phyloP scores from a whole-genome alignment of 2,329 filamentous ascomycete species.

The Pezicula neosporulosa region DNA sequence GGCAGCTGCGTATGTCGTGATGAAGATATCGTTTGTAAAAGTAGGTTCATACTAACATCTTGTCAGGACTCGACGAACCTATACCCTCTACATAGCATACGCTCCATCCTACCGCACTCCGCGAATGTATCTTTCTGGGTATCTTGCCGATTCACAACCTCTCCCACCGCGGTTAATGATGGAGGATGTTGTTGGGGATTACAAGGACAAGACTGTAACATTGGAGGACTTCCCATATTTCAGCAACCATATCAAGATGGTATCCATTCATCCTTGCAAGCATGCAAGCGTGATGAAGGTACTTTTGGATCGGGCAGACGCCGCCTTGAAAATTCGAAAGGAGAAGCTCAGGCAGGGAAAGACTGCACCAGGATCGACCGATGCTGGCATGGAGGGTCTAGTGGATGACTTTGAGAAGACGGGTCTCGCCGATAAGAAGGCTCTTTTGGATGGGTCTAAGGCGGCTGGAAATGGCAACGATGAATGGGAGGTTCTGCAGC shows the following conservation, averaged over 20 bases:
- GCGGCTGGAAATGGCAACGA: conserved; percentile 48
- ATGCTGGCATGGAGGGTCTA: conserved; percentile 75
- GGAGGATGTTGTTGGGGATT: conserved; percentile 94
- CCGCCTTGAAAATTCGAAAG: conserved; percentile 81
- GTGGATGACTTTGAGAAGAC: conserved; percentile 73
- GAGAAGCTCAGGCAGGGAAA: conserved; percentile 71
- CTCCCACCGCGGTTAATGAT: conserved; percentile 85
- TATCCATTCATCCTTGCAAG: conserved; percentile 93
- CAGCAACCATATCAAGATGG: conserved; percentile 89
- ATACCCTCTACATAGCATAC: conserved; percentile 98
- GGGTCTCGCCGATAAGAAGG: conserved; percentile 44
- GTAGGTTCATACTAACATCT: conserved; percentile 7
- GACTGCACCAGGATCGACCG: conserved; percentile 38
- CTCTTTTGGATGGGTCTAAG: conserved; percentile 36
- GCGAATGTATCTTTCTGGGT: conserved; percentile 91
- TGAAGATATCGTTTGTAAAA: conserved; percentile 1
- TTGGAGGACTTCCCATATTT: conserved; percentile 97
- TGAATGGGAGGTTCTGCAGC: conserved; percentile 64
- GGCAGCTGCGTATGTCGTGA: conserved; percentile 22
- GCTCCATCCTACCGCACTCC: conserved; percentile 95
- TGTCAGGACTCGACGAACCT: conserved; percentile 77
- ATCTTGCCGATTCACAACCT: conserved; percentile 74
- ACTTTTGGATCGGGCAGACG: conserved; percentile 90
- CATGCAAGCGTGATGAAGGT: conserved; percentile 98
- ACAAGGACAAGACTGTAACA: conserved; percentile 98